Conservation (phyloP, 805 yeast species). For the Metschnikowia corniflorae region DNA sequence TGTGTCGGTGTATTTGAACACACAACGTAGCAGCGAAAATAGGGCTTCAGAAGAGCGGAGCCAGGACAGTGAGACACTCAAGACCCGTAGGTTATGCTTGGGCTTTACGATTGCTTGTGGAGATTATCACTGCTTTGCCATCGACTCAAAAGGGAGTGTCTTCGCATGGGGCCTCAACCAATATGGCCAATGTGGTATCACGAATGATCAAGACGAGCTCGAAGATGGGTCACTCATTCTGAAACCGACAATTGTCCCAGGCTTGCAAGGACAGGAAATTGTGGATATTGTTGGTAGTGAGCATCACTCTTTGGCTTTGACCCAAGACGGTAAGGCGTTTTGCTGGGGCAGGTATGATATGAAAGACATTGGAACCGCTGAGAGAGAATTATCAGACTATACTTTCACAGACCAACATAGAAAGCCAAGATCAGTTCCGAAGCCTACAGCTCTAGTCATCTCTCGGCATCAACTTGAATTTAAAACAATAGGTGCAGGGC, state of each 20-base stretch:
- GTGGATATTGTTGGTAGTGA: constrained; percentile 82
- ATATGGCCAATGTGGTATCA: constrained; percentile 88
- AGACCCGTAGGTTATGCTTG: too few species aligned
- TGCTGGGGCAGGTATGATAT: constrained; percentile 91
- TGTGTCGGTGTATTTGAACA: too few species aligned
- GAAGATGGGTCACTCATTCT: constrained; percentile 83
- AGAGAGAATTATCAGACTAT: constrained; percentile 61
- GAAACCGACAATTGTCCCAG: constrained; percentile 70
- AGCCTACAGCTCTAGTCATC: constrained; percentile 63
- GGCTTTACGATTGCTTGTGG: constrained; percentile 88
- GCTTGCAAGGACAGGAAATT: constrained; percentile 56
- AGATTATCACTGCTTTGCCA: constrained; percentile 93
- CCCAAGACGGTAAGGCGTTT: constrained; percentile 68
- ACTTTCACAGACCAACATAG: constrained; percentile 79
- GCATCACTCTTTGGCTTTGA: constrained; percentile 82
- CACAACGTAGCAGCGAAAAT: too few species aligned
- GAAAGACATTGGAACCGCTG: constrained; percentile 84
- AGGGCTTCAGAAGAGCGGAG: too few species aligned
- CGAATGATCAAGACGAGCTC: constrained; percentile 57
- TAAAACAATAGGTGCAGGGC: constrained; percentile 67
- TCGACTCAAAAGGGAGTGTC: constrained; percentile 66
- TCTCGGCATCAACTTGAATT: constrained; percentile 27
- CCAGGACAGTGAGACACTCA: too few species aligned
- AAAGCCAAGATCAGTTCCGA: constrained; percentile 78
- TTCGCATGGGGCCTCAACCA: constrained; percentile 95